These are phyloP conservation scores for Neonectria ditissima DNA, from an alignment of 2,329 filamentous ascomycete genomes.

Conservation along the genomic window DNA sequence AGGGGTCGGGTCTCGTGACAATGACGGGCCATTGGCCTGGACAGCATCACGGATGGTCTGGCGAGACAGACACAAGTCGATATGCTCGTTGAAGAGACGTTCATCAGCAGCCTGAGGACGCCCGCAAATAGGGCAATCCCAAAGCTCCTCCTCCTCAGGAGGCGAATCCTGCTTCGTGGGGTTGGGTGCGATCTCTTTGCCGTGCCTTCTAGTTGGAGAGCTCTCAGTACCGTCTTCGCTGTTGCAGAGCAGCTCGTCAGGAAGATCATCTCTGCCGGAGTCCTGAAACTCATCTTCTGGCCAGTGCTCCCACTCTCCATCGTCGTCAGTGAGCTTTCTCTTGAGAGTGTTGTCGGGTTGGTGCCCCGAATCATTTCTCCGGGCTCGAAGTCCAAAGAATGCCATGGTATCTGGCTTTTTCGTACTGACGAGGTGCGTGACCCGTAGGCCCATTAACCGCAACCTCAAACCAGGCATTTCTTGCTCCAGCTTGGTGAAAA, in stretches of 20 bases:
- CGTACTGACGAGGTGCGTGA: conserved; percentile 87
- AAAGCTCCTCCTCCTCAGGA: conserved; percentile 66
- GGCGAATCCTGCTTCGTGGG: conserved; percentile 49
- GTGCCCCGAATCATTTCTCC: conserved; percentile 37
- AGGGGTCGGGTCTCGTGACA: conserved; percentile 48
- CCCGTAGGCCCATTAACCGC: conserved; percentile 87
- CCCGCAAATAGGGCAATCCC: conserved; percentile 91
- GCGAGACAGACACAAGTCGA: conserved; percentile 89
- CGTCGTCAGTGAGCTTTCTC: conserved; percentile 49
- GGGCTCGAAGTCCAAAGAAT: conserved; percentile 78
- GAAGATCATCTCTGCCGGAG: conserved; percentile 30
- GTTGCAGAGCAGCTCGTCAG: conserved; percentile 24
- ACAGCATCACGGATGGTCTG: conserved; percentile 88
- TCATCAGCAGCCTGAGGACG: conserved; percentile 81
- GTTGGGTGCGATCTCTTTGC: conserved; percentile 65
- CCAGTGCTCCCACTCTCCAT: conserved; percentile 72
- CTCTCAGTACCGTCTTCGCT: conserved; percentile 19
- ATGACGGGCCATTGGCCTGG: conserved; percentile 60
- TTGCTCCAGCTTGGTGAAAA: conserved; percentile 85
- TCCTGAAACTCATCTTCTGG: conserved; percentile 70
- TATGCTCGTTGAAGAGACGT: conserved; percentile 85
- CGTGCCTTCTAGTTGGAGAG: conserved; percentile 50
- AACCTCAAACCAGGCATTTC: conserved; percentile 84
- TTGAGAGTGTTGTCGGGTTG: conserved; percentile 43
- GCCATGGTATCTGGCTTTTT: conserved; percentile 81